These are phyloP conservation scores for Brettanomyces sp. DNA, from an alignment of 805 yeast species.

Conservation along the genomic window DNA sequence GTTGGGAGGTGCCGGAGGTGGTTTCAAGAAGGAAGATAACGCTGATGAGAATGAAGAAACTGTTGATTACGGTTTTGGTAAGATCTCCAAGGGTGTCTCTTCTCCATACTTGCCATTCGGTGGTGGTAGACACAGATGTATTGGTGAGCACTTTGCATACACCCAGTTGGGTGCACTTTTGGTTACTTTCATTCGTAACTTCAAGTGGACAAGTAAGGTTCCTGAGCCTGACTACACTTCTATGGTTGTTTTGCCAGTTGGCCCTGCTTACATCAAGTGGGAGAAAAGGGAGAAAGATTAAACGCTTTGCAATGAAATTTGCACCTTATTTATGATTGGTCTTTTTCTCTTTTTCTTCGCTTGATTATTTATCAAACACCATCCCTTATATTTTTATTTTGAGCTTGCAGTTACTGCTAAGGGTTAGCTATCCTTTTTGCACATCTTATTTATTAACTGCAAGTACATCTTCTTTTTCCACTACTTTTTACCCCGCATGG, in stretches of 20 bases:
- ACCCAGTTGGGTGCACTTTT: constrained; percentile 84
- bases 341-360: constrained; percentile 1
- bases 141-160: constrained; percentile 97
- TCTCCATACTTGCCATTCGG: constrained; percentile 97
- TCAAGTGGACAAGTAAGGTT: constrained; percentile 64
- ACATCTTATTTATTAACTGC: no score
- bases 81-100: constrained; percentile 88
- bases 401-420: no score
- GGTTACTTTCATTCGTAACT: constrained; percentile 61
- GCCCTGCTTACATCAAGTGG: constrained; percentile 67
- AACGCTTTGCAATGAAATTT: constrained; percentile 2
- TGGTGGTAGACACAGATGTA: constrained; percentile 99
- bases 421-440: no score
- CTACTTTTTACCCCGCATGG: no score
- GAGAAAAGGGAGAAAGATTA: constrained; percentile 40
- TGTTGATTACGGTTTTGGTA: constrained; percentile 95
- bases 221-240: constrained; percentile 74
- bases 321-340: not conserved
- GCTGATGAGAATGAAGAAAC: constrained; percentile 12
- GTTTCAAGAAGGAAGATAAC: constrained; percentile 27
- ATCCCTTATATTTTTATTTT: no score
- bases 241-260: constrained; percentile 87
- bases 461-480: no score
- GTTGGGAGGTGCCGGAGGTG: constrained; percentile 19
- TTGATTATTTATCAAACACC: not conserved